Conservation (phyloP, 2,329 filamentous ascomycete species). For the Fusarium nygamai region DNA sequence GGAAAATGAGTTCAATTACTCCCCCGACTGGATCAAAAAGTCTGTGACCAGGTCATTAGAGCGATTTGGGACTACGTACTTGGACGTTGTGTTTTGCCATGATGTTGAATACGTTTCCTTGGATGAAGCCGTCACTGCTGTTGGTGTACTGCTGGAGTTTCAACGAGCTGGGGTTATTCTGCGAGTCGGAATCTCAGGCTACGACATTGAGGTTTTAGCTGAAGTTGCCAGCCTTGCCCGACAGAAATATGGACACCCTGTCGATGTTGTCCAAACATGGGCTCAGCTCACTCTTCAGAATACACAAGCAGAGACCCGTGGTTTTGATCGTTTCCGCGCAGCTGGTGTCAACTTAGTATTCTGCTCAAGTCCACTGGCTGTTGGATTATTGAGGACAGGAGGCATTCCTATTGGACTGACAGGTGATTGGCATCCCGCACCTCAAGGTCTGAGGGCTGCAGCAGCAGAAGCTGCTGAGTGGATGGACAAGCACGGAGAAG, state of each 20-base stretch:
- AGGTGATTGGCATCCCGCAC: background rate
- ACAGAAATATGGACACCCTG: background rate
- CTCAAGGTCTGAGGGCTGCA: background rate
- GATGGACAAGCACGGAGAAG: background rate
- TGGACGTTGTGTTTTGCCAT: constrained; percentile 6
- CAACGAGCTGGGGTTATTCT: background rate
- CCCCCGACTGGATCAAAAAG: background rate
- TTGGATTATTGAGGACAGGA: background rate
- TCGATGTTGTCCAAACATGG: constrained; percentile 5
- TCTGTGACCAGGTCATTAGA: background rate
- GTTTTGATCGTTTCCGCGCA: background rate
- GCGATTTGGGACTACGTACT: background rate
- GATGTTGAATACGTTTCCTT: constrained; percentile 1
- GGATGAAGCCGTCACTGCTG: background rate
- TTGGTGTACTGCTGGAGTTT: background rate
- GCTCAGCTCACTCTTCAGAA: constrained; percentile 11
- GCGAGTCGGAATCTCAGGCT: constrained; percentile 1
- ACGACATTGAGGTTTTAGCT: background rate
- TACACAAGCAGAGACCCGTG: background rate
- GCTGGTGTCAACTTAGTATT: background rate
- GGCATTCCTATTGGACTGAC: background rate
- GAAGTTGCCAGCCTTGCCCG: background rate
- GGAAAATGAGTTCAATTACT: constrained; percentile 11
- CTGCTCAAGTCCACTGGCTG: background rate
- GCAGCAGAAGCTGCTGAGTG: background rate